phyloP scores from a whole-genome alignment of 441 rosid genomes.

The Gossypium lobatum region DNA sequence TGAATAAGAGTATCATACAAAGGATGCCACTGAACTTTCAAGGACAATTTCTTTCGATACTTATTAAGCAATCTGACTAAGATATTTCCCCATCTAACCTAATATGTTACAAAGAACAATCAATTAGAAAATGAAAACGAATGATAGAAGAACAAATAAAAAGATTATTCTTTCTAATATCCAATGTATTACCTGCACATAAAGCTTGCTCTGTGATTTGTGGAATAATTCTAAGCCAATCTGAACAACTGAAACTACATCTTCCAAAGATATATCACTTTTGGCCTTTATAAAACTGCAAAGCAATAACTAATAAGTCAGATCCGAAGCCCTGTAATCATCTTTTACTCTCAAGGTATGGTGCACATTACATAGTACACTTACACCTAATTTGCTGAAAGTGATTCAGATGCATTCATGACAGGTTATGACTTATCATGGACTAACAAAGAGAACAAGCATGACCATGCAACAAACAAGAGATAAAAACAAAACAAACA shows the following conservation, averaged over 20 bases:
- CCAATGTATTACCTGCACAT: constrained; percentile 61
- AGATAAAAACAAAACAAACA: background rate
- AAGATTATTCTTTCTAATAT: constrained; percentile 7
- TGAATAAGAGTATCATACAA: constrained; percentile 79
- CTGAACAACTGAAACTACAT: constrained; percentile 62
- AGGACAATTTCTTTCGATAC: constrained; percentile 67
- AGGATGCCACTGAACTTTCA: constrained; percentile 87
- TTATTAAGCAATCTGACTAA: constrained; percentile 75
- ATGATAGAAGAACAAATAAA: constrained; percentile 7
- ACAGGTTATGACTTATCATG: background rate
- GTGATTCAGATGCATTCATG: background rate
- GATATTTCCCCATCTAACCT: constrained; percentile 97
- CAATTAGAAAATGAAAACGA: constrained; percentile 17
- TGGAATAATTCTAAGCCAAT: constrained; percentile 69
- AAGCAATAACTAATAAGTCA: constrained; percentile 12
- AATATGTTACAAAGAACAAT: constrained; percentile 26
- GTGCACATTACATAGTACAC: background rate
- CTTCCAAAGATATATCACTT: constrained; percentile 77
- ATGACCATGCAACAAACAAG: background rate
- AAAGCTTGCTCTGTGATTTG: constrained; percentile 66
- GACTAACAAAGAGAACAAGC: background rate
- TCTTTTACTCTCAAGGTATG: background rate
- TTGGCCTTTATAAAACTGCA: constrained; percentile 87
- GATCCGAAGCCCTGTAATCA: constrained; percentile 11
- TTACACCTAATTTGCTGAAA: constrained; percentile 7